Percentiles rank a stretch among this genome's conserved stretches.
Evolutionary conservation across 1,139 yeast genomes (phyloP).

Genomic region (Debaryomyces coudertii): DNA sequence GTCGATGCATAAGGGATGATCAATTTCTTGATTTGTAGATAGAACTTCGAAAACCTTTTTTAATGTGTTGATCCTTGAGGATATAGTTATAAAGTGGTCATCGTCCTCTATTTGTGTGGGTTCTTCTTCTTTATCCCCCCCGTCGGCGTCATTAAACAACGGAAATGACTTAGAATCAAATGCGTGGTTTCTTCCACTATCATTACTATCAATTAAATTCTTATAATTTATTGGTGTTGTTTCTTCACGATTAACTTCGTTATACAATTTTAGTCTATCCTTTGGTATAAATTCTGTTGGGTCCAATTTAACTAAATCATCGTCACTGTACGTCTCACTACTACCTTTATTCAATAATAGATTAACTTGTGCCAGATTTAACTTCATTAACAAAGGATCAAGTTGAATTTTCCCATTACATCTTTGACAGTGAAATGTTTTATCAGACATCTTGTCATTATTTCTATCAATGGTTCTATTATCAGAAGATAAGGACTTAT

Average conservation of each 20-base stretch:
- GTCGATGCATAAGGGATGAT: constrained; percentile 85
- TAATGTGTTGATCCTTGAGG: constrained; percentile 56
- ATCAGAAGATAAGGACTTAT: not conserved
- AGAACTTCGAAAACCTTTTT: constrained; percentile 62
- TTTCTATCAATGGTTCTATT: not conserved
- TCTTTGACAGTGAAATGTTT: constrained; percentile 32
- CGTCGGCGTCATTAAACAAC: constrained; percentile 26
- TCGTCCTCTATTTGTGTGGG: constrained; percentile 17
- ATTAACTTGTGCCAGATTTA: constrained; percentile 38
- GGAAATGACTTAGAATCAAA: constrained; percentile 36
- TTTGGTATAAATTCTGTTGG: constrained; percentile 37
- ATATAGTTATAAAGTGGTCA: constrained; percentile 22
- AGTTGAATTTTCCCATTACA: constrained; percentile 37
- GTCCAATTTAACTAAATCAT: constrained; percentile 22
- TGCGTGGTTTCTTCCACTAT: constrained; percentile 20
- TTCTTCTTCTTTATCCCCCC: constrained; percentile 6
- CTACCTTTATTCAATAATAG: constrained; percentile 29
- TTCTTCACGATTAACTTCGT: constrained; percentile 20
- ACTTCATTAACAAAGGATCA: constrained; percentile 32
- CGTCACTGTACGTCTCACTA: constrained; percentile 17
- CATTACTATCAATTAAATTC: constrained; percentile 20
- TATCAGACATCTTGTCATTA: constrained; percentile 5
- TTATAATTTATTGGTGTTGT: constrained; percentile 25
- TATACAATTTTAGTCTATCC: constrained; percentile 34
- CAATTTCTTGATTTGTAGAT: constrained; percentile 70